Conservation (phyloP, 2,329 filamentous ascomycete genomes). For the Hansfordia pulvinata region DNA sequence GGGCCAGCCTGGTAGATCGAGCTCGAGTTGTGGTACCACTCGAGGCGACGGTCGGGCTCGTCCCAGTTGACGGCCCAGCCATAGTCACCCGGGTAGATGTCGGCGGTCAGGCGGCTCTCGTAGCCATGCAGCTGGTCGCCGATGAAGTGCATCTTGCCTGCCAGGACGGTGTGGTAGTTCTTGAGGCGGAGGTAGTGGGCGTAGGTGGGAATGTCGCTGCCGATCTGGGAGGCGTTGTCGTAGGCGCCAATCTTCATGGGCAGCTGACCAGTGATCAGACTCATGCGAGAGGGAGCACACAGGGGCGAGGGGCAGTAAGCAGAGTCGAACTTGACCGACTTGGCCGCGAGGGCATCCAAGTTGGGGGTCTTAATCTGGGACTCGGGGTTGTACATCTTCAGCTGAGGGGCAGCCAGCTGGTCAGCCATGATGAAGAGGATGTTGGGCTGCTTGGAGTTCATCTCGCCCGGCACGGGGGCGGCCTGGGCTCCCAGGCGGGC, state of each 20-base stretch:
- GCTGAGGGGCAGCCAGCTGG: constrained; percentile 77
- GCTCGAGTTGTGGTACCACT: constrained; percentile 95
- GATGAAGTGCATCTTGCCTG: constrained; percentile 96
- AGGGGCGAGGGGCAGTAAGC: constrained; percentile 91
- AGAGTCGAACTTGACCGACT: constrained; percentile 80
- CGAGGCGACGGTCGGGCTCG: constrained; percentile 68
- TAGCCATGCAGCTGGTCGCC: constrained; percentile 92
- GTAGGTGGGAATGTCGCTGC: constrained; percentile 77
- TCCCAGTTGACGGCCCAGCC: constrained; percentile 97
- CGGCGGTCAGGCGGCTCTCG: constrained; percentile 81
- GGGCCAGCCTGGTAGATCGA: constrained; percentile 83
- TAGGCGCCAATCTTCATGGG: constrained; percentile 86
- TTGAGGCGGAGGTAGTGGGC: constrained; percentile 77
- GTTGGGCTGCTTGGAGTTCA: constrained; percentile 44
- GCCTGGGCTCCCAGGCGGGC: constrained; percentile 14
- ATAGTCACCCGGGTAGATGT: constrained; percentile 90
- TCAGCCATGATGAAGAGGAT: constrained; percentile 95
- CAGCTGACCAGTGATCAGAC: constrained; percentile 83
- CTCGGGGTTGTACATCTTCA: constrained; percentile 81
- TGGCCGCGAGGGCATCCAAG: constrained; percentile 68
- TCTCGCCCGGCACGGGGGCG: constrained; percentile 9
- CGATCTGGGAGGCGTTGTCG: constrained; percentile 79
- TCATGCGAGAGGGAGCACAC: constrained; percentile 85
- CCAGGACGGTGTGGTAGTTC: constrained; percentile 81
- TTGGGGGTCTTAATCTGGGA: constrained; percentile 90